Evolutionary conservation across 1,139 yeast genomes (phyloP), one percentile per base, ranked within the genome.

Genomic region (Candida sojae): DNA sequence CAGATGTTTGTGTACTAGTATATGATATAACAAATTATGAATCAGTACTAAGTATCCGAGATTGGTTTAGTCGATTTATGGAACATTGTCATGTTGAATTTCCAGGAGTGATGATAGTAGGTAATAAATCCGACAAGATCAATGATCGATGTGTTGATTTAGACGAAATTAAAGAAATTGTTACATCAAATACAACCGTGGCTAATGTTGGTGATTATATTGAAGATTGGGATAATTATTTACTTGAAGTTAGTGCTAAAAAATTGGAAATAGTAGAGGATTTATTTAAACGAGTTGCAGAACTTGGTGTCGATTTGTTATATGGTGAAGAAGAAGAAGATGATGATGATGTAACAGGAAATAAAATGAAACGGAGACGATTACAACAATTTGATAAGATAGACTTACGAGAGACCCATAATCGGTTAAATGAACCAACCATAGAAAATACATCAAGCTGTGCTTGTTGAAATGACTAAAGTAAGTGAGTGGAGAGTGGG

Each of bases 11-110:
- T 13, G 71, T 82, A 3, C 59, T 82, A 34, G 81, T 81, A 26
- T 82, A 80, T 59, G 87, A 82, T 59, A 68, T 80, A 43, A 78
- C 86, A 47, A 77, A 75, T 57, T 78, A 81, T 50, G 82, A 78
- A 57, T 72, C 81, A 13, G 80, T 82, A 46, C 66, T 80, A 32
- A 74, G 79, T 56, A 60, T 82, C 25, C 68, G 70, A 40, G 75
- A 69, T 51, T 82, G 86, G 86, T 71, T 80, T 51, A 53, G 64
- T n/a, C 68, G 79, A 40, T 82, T 82, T 54, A 57, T 75, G 52
- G 71, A 75, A 43, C 77, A 79, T 57, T 77, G 84, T 57, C 79
- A 75, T 54, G 82, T 75, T 13, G 66, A 71, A 2, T 59, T 60
- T 13, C 85, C 86, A 0, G 77, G 79, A 1, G 73, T 82, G 7